These are phyloP conservation scores for Celoporthe dispersa DNA, from an alignment of 2,329 filamentous ascomycete genomes.

Conservation along the genomic window DNA sequence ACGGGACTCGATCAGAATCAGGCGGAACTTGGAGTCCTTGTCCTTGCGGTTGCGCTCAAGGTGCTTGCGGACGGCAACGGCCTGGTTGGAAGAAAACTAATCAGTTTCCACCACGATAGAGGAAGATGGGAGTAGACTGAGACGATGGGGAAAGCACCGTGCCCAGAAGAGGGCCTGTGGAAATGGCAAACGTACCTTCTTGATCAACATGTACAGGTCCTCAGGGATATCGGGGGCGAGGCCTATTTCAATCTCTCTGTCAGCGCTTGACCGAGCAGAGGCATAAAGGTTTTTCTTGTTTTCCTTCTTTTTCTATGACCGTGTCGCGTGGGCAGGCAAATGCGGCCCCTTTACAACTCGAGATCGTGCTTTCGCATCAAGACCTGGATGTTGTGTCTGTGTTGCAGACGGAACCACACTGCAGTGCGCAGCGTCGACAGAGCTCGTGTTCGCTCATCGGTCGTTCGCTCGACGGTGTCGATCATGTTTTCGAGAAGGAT, in stretches of 20 bases:
- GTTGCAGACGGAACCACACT: conserved; percentile 14
- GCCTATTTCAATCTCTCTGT: conserved; percentile 90
- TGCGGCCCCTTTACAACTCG: conserved; percentile 22
- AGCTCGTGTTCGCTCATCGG: neutral
- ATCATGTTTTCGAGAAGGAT: neutral
- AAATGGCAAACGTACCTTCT: conserved; percentile 74
- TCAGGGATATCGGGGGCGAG: conserved; percentile 98
- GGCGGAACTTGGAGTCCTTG: conserved; percentile 99
- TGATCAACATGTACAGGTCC: conserved; percentile 99
- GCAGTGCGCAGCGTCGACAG: conserved; percentile 16
- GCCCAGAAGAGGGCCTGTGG: neutral
- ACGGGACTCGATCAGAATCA: conserved; percentile 99
- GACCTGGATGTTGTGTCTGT: conserved; percentile 36
- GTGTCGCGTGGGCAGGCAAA: neutral
- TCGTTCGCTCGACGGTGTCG: neutral
- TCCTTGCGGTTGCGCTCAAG: conserved; percentile 99
- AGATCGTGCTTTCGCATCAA: conserved; percentile 22
- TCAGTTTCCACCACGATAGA: neutral
- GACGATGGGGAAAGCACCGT: neutral
- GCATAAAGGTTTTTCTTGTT: conserved; percentile 51
- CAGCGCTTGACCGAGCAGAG: conserved; percentile 90
- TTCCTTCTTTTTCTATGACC: conserved; percentile 30
- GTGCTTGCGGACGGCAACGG: conserved; percentile 99
- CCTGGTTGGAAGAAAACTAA: conserved; percentile 53
- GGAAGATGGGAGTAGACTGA: neutral